These are phyloP conservation scores for Coemansia sp. DNA, from an alignment of 192 early-diverging fungal genomes.

Conservation along the genomic window DNA sequence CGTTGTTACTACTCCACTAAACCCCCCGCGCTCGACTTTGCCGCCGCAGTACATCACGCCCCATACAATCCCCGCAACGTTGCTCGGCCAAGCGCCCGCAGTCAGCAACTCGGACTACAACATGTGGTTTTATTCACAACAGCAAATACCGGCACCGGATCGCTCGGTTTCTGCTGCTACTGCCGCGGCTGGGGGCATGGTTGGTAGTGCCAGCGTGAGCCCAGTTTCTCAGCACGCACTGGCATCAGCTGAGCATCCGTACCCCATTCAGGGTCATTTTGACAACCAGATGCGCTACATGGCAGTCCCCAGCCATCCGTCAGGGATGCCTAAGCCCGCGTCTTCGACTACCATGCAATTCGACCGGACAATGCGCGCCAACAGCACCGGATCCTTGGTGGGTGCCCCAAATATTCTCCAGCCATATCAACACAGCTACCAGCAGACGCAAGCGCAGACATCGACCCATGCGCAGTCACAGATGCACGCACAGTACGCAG, in stretches of 20 bases:
- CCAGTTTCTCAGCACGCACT: slow-evolving; percentile 45
- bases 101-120: slow-evolving; percentile 40
- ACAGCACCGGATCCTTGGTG: background rate
- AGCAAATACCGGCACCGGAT: slow-evolving; percentile 30
- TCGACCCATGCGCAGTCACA: background rate
- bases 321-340: slow-evolving; percentile 30
- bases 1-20: slow-evolving; percentile 7
- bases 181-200: slow-evolving; percentile 16
- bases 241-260: slow-evolving; percentile 30
- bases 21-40: slow-evolving; percentile 24
- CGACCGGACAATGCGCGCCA: slow-evolving; percentile 36
- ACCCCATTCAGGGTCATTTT: slow-evolving; percentile 36
- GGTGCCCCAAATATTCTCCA: slow-evolving; percentile 10
- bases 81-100: slow-evolving; percentile 40
- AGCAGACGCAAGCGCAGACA: slow-evolving; percentile 5
- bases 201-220: slow-evolving; percentile 42
- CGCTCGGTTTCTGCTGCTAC: slow-evolving; percentile 26
- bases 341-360: slow-evolving; percentile 10
- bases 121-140: slow-evolving; percentile 50
- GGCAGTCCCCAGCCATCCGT: slow-evolving; percentile 47
- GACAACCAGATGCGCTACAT: slow-evolving; percentile 53
- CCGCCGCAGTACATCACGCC: slow-evolving; percentile 39
- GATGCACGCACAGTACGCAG: background rate
- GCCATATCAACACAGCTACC: slow-evolving; percentile 13
- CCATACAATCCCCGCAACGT: slow-evolving; percentile 39